Percentiles rank a stretch among this genome's conserved stretches.
Conservation (phyloP, 768 basidiomycete species). For the Amyloporia xantha region DNA sequence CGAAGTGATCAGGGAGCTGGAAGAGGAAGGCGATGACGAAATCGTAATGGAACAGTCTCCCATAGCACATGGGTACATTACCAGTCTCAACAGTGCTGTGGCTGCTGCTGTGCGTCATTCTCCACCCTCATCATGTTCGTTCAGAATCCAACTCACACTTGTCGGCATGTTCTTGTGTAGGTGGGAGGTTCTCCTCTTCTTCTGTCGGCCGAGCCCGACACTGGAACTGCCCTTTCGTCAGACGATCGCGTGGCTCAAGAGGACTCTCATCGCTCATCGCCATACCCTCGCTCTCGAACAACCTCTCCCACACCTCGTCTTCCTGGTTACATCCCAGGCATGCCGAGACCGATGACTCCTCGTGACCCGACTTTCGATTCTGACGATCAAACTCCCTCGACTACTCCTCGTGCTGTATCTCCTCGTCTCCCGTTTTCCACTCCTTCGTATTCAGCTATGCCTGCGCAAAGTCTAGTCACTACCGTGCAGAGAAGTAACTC, state of each 20-base stretch:
- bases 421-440: conserved; percentile 38
- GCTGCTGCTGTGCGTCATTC: conserved; percentile 1
- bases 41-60: conserved; percentile 65
- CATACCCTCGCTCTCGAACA: conserved; percentile 42
- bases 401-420: conserved; percentile 74
- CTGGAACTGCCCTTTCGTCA: conserved; percentile 65
- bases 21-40: conserved; percentile 51
- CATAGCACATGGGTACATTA: not conserved
- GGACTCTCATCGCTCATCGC: conserved; percentile 50
- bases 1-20: conserved; percentile 68
- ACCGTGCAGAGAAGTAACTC: conserved; percentile 49
- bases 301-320: conserved; percentile 47
- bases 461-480: conserved; percentile 31
- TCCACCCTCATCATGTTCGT: no score
- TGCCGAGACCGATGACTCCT: conserved; percentile 91
- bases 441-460: conserved; percentile 25
- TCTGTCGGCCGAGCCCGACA: conserved; percentile 37
- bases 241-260: conserved; percentile 48
- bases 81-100: not conserved
- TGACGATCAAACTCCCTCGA: conserved; percentile 65
- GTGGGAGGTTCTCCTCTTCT: no score
- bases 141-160: no score
- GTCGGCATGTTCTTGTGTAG: no score
- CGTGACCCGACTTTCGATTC: conserved; percentile 56
- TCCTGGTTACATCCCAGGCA: conserved; percentile 85